Evolutionary conservation across 306 rosid genomes (phyloP).

Genomic region (Acacia acuminata): DNA sequence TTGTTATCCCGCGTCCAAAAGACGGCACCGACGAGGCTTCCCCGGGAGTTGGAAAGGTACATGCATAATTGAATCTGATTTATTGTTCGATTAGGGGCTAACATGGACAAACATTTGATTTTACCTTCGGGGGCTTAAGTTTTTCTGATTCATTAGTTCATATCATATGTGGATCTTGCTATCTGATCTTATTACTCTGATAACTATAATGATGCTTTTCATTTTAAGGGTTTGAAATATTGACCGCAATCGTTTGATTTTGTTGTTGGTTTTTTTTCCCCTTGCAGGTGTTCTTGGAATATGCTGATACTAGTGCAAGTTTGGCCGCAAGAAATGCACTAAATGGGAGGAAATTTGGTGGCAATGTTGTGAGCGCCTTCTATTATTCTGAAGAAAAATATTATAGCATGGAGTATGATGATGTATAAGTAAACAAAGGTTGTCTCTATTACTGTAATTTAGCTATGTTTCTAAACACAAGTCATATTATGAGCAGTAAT

Average conservation of each 20-base stretch:
- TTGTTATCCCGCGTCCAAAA: slow-evolving; percentile 70
- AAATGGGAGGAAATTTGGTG: slow-evolving; percentile 76
- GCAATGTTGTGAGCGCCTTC: slow-evolving; percentile 58
- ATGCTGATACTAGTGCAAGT: slow-evolving; percentile 50
- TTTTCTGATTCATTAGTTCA: not conserved
- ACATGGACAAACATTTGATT: not conserved
- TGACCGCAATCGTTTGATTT: not conserved
- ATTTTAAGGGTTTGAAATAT: not conserved
- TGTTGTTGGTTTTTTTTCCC: slow-evolving; percentile 29
- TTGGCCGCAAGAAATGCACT: slow-evolving; percentile 65
- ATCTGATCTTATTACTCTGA: not conserved
- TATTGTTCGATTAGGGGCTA: not conserved
- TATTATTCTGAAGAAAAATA: slow-evolving; percentile 73
- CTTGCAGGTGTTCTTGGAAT: slow-evolving; percentile 78
- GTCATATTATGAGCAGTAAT: slow-evolving; percentile 1
- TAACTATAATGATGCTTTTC: not conserved
- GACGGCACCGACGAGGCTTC: slow-evolving; percentile 44
- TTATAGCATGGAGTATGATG: slow-evolving; percentile 46
- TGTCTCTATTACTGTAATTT: slow-evolving; percentile 2
- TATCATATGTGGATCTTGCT: not conserved
- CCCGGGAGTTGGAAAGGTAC: slow-evolving; percentile 80
- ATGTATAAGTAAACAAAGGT: slow-evolving; percentile 31
- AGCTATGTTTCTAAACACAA: slow-evolving; percentile 5
- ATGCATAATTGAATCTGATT: slow-evolving; percentile 11
- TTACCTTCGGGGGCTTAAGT: not conserved